Base-by-base conservation (phyloP, 2,329 filamentous ascomycete genomes). In the Calonectria hongkongensis region DNA sequence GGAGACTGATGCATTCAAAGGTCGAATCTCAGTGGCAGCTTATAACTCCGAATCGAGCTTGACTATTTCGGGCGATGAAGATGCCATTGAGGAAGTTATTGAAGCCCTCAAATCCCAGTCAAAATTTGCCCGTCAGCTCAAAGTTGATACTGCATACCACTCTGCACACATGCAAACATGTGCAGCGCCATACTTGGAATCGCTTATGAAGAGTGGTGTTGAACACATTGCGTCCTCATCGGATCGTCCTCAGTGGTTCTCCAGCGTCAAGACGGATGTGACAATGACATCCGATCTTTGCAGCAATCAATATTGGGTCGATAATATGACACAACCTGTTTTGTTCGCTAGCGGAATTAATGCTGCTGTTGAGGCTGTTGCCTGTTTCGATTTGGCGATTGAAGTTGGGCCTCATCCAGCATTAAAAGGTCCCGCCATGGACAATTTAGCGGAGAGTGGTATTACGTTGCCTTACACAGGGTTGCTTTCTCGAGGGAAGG, bases 341-440 rank as follows among this genome's bases (percentile, higher is more conserved):
- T 43, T 79, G 0, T 81, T 81, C 60, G 67, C 73, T 0, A 16
- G 71, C 2, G 79, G 79, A 4, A 43, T 78, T 0, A 66, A 66
- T 33, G 64, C 18, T 9, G 56, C 56, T 12, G 27, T 45, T 7
- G 43, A 6, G 72, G 68, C 4, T 27, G 7, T 4, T 13, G 7
- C 36, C 0, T 5, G 70, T 0, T 72, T 67, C 4, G 62, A 74
- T 39, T 16, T 78, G 1, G 70, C 12, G 25, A 65, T 4, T 16
- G 87, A 89, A 75, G 74, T 89, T 10, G 87, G 87, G 0, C 87
- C 87, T 1, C 87, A 89, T 74, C 83, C 87, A 2, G 87, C 86
- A 0, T 82, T 89, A 4, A 85, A 86, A 58, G 87, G 87, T 0
- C 87, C 87, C 0, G 28, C 27, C 1, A 21, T 28, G 2, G 50